Base-by-base conservation (phyloP, 192 early-diverging fungal genomes). In the Dispira parvispora region DNA sequence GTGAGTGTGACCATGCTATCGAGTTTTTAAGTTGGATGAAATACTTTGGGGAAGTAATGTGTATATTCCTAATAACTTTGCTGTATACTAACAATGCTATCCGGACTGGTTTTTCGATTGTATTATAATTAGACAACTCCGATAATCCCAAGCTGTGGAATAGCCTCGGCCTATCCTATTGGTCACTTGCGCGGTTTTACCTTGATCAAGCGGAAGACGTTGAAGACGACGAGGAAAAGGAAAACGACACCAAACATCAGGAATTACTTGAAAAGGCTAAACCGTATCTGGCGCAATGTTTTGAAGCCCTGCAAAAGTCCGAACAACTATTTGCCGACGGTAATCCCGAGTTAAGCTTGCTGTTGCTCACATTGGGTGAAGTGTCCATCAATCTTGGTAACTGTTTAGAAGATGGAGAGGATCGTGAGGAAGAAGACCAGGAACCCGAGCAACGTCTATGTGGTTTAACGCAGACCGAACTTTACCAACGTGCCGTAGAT, bases 311-410 rank as follows among this genome's bases (percentile, higher is more conserved):
- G 13, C 43, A 21, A 16, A 44, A 61, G 58, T 14, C 58, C 43
- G 43, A 25, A 6, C 43, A 44, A 18, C 42, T 61, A 11, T 61
- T 44, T 8, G 42, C n/a, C 38, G 43, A 61, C 20, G 11, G 13
- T 25, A 14, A 61, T n/a, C 58, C 58, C 12, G 58, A 61, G 26
- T n/a, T 44, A 8, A 44, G 43, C 4, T 61, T 61, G n/a, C 11
- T 61, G 0, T 43, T 61, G 58, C 43, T 61, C 10, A 61, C 58
- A 2, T 11, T 61, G 58, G 58, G 58, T 43, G 58, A 61, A 44
- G 58, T 61, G 12, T 25, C 21, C 11, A 43, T 61, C 43, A 61
- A 61, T 8, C 43, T 61, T 6, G 58, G 58, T 4, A 61, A 61
- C 43, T 61, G 58, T 25, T 16, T 45, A 3, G 55, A 26, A 18